Evolutionary conservation across 805 yeast species (phyloP).

Genomic region (Candida palmyrensis): DNA sequence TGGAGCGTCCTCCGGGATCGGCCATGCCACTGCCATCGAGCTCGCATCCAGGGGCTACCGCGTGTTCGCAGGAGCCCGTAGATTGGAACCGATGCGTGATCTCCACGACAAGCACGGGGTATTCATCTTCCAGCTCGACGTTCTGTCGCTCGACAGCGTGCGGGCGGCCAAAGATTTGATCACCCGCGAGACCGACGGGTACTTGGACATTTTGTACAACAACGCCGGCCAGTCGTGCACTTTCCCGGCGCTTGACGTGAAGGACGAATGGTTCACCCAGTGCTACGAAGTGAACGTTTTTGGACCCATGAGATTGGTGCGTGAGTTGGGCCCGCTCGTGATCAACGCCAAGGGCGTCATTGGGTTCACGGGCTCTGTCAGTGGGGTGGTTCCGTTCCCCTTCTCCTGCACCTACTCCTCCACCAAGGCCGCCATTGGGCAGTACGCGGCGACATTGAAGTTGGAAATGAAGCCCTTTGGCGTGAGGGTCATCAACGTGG

Average conservation of each 20-base stretch:
- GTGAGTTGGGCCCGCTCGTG: conserved; percentile 51
- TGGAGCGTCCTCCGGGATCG: conserved; percentile 57
- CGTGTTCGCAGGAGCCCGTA: conserved; percentile 73
- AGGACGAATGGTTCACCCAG: conserved; percentile 45
- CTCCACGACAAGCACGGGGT: conserved; percentile 41
- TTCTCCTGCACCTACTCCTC: conserved; percentile 63
- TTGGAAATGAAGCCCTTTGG: conserved; percentile 68
- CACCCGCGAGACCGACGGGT: conserved; percentile 37
- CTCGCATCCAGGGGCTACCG: conserved; percentile 47
- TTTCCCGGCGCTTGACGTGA: conserved; percentile 63
- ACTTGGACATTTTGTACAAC: conserved; percentile 59
- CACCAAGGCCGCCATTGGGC: conserved; percentile 72
- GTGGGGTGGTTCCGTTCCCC: conserved; percentile 66
- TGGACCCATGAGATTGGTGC: conserved; percentile 60
- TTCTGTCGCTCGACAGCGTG: conserved; percentile 47
- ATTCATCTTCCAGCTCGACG: conserved; percentile 50
- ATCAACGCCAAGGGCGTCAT: conserved; percentile 66
- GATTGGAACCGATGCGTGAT: conserved; percentile 54
- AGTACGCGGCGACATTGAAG: conserved; percentile 57
- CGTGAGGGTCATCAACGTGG: conserved; percentile 61
- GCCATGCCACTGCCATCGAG: conserved; percentile 44
- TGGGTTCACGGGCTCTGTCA: conserved; percentile 69
- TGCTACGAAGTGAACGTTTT: conserved; percentile 64
- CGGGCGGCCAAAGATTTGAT: conserved; percentile 38
- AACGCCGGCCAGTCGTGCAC: conserved; percentile 79